A percentile compares a stretch with the other conserved stretches of the same genome.
Conservation (phyloP, 305 asterid genomes). For the Andrographis paniculata region DNA sequence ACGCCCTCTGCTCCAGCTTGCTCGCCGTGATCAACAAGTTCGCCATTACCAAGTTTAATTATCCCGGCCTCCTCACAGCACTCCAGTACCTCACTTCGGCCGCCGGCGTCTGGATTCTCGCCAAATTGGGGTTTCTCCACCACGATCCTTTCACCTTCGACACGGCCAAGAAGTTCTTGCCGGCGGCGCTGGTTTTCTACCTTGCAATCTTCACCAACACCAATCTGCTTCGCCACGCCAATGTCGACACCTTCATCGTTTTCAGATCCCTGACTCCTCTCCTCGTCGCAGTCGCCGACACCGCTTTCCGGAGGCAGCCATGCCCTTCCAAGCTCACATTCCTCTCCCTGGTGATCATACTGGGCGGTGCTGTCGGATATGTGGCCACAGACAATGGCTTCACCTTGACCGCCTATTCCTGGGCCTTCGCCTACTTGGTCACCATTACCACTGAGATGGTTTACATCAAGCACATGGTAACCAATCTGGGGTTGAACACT, state of each 20-base stretch:
- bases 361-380: conserved; percentile 81
- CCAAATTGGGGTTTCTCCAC: conserved; percentile 65
- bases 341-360: conserved; percentile 48
- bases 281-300: conserved; percentile 85
- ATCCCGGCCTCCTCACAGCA: conserved; percentile 88
- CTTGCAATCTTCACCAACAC: conserved; percentile 89
- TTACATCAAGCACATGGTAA: conserved; percentile 94
- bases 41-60: conserved; percentile 80
- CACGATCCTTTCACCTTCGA: conserved; percentile 74
- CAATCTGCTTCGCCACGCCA: conserved; percentile 87
- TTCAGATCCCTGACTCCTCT: conserved; percentile 83
- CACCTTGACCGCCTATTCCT: conserved; percentile 69
- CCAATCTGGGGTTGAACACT: conserved; percentile 82
- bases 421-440: conserved; percentile 90
- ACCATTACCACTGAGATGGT: conserved; percentile 97
- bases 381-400: conserved; percentile 85
- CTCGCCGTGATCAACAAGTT: conserved; percentile 90
- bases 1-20: conserved; percentile 88
- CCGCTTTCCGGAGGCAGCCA: conserved; percentile 68
- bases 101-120: conserved; percentile 77
- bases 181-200: conserved; percentile 89
- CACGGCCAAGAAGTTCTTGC: conserved; percentile 81
- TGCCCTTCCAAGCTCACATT: conserved; percentile 79
- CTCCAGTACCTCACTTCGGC: conserved; percentile 85
- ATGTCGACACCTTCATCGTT: conserved; percentile 89